Evolutionary conservation across 2,329 filamentous ascomycete genomes (phyloP).

Genomic region (Fusarium multiceps): DNA sequence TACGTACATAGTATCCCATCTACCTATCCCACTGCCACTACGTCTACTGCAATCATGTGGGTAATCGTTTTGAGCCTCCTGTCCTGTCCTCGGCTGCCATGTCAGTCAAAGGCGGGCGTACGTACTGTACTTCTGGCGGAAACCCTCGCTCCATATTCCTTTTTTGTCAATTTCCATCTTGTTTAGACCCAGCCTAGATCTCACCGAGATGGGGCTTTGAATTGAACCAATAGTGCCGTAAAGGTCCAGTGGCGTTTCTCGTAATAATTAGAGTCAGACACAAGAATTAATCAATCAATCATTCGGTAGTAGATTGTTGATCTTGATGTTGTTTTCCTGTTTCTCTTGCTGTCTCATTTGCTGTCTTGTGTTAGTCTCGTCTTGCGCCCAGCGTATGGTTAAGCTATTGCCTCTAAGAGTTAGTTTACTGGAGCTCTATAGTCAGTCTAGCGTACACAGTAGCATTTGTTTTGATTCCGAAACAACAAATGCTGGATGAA

Average conservation of each 20-base stretch:
- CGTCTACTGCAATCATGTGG: conserved; percentile 4
- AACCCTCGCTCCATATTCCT: conserved; percentile 33
- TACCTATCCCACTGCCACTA: neutral
- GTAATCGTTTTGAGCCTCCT: conserved; percentile 33
- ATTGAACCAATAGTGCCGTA: conserved; percentile 3
- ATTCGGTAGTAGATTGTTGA: neutral
- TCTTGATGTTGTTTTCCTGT: neutral
- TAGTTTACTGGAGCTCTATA: conserved; percentile 12
- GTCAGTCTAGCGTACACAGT: conserved; percentile 5
- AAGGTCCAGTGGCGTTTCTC: conserved; percentile 31
- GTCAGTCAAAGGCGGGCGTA: neutral
- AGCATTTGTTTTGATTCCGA: conserved; percentile 35
- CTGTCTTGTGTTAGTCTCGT: conserved; percentile 32
- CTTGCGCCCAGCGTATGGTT: conserved; percentile 14
- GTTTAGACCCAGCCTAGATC: conserved; percentile 24
- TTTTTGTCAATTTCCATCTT: conserved; percentile 20
- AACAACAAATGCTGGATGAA: conserved; percentile 33
- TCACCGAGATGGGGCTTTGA: conserved; percentile 23
- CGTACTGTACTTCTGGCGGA: conserved; percentile 2
- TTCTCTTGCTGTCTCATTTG: conserved; percentile 18
- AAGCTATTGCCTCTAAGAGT: conserved; percentile 9
- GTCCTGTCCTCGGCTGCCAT: neutral
- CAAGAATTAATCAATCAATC: neutral
- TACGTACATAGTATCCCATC: neutral
- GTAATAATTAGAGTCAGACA: conserved; percentile 8